phyloP scores from a whole-genome alignment of 495 filamentous ascomycete species.

The Penicillium manginii region DNA sequence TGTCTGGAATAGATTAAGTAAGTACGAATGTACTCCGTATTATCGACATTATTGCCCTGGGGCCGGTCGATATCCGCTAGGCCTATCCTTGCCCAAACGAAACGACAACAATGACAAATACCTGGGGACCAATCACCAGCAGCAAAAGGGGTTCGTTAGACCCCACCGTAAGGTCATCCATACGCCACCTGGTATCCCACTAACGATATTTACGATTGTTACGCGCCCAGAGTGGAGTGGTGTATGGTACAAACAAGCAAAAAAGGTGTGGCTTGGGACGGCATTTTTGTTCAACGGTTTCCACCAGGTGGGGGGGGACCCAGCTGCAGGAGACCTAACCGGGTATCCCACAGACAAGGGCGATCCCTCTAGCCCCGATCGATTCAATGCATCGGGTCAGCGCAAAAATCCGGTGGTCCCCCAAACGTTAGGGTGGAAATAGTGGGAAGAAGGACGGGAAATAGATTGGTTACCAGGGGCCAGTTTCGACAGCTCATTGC shows the following conservation, averaged over 20 bases:
- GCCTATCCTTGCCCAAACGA: conserved; percentile 34
- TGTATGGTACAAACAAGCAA: conserved; percentile 12
- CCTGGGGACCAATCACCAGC: conserved; percentile 17
- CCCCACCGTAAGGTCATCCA: neutral
- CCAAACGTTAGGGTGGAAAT: conserved; percentile 21
- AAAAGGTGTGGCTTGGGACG: conserved; percentile 32
- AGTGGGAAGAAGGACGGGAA: conserved; percentile 24
- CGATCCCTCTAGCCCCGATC: conserved; percentile 31
- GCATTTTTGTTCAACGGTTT: conserved; percentile 32
- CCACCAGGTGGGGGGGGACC: conserved; percentile 22
- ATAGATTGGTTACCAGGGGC: conserved; percentile 28
- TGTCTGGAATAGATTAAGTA: conserved; percentile 29
- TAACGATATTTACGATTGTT: conserved; percentile 6
- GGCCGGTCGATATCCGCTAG: conserved; percentile 22
- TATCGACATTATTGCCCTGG: conserved; percentile 4
- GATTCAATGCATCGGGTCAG: conserved; percentile 14
- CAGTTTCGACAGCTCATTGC: conserved; percentile 19
- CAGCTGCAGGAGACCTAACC: conserved; percentile 26
- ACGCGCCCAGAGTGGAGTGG: conserved; percentile 1
- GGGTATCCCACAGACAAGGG: conserved; percentile 21
- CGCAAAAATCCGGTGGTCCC: conserved; percentile 14
- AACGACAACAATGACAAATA: conserved; percentile 46
- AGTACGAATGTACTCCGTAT: neutral
- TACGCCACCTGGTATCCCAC: conserved; percentile 1
- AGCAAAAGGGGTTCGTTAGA: conserved; percentile 14